Evolutionary conservation across 129 eudicot genomes (phyloP).

Genomic region (Calendula officinalis): DNA sequence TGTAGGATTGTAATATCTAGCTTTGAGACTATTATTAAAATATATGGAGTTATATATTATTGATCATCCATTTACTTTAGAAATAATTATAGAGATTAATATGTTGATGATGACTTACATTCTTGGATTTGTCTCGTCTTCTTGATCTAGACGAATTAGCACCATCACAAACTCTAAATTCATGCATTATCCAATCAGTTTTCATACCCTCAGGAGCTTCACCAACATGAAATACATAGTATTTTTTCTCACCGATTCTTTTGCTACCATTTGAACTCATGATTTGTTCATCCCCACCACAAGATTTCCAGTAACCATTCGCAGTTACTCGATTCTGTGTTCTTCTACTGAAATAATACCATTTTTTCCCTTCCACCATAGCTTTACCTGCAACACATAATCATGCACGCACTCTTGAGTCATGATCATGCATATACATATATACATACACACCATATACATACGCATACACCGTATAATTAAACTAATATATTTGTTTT

Average conservation of each 20-base stretch:
- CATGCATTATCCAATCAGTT: conserved; percentile 89
- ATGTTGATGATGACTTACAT: conserved; percentile 37
- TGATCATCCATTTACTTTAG: not conserved
- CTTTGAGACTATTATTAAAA: too few relatives aligned
- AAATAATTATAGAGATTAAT: not conserved
- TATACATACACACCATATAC: too few relatives aligned
- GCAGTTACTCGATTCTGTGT: conserved; percentile 51
- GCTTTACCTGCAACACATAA: conserved; percentile 61
- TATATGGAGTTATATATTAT: too few relatives aligned
- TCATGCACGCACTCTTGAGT: too few relatives aligned
- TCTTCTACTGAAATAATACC: conserved; percentile 82
- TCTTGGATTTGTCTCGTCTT: conserved; percentile 50
- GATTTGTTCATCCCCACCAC: conserved; percentile 72
- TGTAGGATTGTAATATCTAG: too few relatives aligned
- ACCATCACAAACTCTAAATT: conserved; percentile 62
- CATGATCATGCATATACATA: conserved; percentile 25
- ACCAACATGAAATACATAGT: conserved; percentile 60
- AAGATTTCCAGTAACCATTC: conserved; percentile 68
- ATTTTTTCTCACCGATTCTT: conserved; percentile 63
- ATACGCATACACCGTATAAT: not conserved
- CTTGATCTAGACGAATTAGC: conserved; percentile 50
- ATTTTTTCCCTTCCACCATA: conserved; percentile 70
- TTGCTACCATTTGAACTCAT: conserved; percentile 43
- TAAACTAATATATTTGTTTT: not conserved
- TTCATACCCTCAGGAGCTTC: conserved; percentile 57